Base-by-base conservation (phyloP, 441 rosid genomes). In the Erysimum cheiri region DNA sequence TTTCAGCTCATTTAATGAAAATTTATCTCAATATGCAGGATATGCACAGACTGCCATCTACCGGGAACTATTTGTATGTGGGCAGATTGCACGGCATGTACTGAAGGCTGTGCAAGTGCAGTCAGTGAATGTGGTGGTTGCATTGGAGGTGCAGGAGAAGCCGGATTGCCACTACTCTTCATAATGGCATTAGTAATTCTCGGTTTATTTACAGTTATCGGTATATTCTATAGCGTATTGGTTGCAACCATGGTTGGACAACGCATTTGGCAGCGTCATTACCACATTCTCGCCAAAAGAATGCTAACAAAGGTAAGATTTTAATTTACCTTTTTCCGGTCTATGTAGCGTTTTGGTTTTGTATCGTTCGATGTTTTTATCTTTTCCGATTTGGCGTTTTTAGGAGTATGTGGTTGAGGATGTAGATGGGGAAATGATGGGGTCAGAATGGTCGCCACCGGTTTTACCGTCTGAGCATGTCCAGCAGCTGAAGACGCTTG, bases 231-330 rank as follows among this genome's bases (percentile, higher is more conserved):
- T 77, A 96, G 98, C 35, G 97, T 91, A 49, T 83, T 96, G 80
- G 97, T 96, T 59, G 98, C 99, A 61, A 96, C 99, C 29, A 96
- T 96, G 99, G 99, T 96, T 60, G 98, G 98, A 50, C 99, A 96
- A 68, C 85, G 99, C 60, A 93, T 93, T 71, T 96, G 99, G 99
- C 99, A 96, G 80, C 85, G 97, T 33, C 99, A 93, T 55, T 96
- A 96, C 80, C 99, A 96, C 84, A 96, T 96, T 70, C 96, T 96
- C 24, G 99, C 97, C 9, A 96, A 96, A 84, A 80, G 98, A 81
- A 91, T 96, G 99, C 85, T 93, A 73, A 96, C 97, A 68, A 96
- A 96, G 82, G 99, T 93, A 78, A 85, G 91, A 74, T 35, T 47
- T 55, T 62, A 41, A 6, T 43, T 4, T 64, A 41, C 28, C 17